Evolutionary conservation across 2,329 filamentous ascomycete genomes (phyloP), one percentile per base, ranked within the genome.

Genomic region (Aspergillus proliferans): DNA sequence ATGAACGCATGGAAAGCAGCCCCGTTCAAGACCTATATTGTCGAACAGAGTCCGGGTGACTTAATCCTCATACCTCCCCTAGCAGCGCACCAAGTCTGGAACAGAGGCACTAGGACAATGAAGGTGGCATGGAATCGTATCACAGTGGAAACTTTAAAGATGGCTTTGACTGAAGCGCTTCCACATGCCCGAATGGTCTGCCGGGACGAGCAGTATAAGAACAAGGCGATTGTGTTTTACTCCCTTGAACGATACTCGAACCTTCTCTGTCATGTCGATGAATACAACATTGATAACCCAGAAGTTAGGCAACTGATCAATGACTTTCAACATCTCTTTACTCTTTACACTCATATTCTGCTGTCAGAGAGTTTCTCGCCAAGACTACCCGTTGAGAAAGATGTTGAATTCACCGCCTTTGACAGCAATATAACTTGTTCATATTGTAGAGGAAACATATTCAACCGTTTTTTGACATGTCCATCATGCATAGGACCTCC

Each of bases 91-190:
- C 93, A 98, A 66, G 93, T 98, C 8, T 98, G 93, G 93, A 98
- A 98, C 64, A 83, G 92, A 44, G 93, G 93, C 18, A 96, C 92
- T 2, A 80, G 91, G 41, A 98, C 93, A 0, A 89, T 97, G 81
- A 98, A 98, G 66, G 90, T 95, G 6, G 93, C 93, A 0, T 98
- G 93, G 93, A 98, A 98, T 66, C 82, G 93, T 22, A 96, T 89
- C 0, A 96, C 91, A 0, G 86, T 87, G 2, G 90, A 97, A 62
- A 97, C 93, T 0, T 77, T 98, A 3, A 86, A 92, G 55, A 76
- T 94, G 66, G 93, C 92, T 0, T 69, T 97, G 18, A 80, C 84
- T 51, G 93, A 97, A 71, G 90, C 92, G 0, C 76, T 98, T 2
- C 90, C 91, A 0, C 89, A 90, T 58, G 88, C 91, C 8, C 82